phyloP scores from a whole-genome alignment of 140 eudicot genomes.

The Stevia rebaudiana region DNA sequence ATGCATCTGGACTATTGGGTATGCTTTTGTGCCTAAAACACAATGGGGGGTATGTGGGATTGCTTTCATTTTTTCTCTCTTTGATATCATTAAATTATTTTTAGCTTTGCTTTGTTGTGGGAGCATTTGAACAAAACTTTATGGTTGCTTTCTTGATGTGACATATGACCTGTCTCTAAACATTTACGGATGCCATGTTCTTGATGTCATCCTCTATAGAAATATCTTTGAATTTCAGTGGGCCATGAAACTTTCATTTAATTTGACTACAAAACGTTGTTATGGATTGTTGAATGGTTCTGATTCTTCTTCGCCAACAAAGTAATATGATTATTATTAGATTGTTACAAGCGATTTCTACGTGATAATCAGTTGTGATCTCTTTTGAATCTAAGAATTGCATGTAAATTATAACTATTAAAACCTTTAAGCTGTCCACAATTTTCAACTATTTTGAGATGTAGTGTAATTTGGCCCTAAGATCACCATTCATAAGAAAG shows the following conservation, averaged over 20 bases:
- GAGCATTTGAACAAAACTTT: conserved; percentile 9
- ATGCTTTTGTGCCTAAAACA: background rate
- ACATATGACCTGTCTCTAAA: conserved; percentile 41
- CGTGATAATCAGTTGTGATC: background rate
- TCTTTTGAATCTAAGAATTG: background rate
- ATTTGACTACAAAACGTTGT: conserved; percentile 4
- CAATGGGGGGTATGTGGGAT: too few species aligned
- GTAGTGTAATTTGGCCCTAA: background rate
- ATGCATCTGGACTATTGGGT: background rate
- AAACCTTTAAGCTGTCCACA: too few species aligned
- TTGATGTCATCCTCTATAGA: conserved; percentile 44
- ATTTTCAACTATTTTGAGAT: background rate
- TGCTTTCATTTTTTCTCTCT: too few species aligned
- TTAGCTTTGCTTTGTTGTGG: conserved; percentile 1
- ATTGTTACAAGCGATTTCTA: background rate
- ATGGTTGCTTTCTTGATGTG: conserved; percentile 49
- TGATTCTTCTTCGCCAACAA: conserved; percentile 11
- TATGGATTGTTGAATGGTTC: conserved; percentile 11
- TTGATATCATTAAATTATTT: background rate
- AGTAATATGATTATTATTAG: background rate
- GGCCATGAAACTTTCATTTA: conserved; percentile 16
- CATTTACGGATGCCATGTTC: conserved; percentile 43
- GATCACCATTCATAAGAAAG: background rate
- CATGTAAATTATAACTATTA: background rate
- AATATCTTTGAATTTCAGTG: conserved; percentile 21